Conservation (phyloP, 1,139 yeast species). For the Saccharomyces hybrid region DNA sequence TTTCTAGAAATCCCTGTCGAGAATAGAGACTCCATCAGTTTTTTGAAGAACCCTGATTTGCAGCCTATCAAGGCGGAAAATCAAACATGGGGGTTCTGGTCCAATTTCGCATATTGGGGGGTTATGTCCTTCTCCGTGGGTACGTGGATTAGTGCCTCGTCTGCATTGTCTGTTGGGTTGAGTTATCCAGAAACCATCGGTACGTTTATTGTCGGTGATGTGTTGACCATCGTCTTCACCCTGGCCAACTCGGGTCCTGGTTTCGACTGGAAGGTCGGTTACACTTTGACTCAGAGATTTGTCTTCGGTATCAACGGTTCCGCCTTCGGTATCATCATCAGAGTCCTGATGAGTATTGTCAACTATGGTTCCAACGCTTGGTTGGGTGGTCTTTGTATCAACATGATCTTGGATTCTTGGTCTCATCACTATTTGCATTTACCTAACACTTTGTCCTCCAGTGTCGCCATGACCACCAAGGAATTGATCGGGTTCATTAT, state of each 20-base stretch:
- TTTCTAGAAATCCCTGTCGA: conserved; percentile 30
- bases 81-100: conserved; percentile 38
- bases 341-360: conserved; percentile 37
- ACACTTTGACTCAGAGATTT: conserved; percentile 38
- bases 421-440: conserved; percentile 31
- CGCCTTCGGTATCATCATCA: conserved; percentile 36
- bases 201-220: conserved; percentile 37
- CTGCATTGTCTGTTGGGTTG: conserved; percentile 36
- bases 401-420: conserved; percentile 33
- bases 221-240: conserved; percentile 35
- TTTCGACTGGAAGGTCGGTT: conserved; percentile 40
- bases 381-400: conserved; percentile 36
- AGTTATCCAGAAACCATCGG: conserved; percentile 37
- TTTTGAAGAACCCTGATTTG: conserved; percentile 34
- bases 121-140: conserved; percentile 35
- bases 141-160: conserved; percentile 38
- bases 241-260: conserved; percentile 40
- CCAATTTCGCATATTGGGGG: conserved; percentile 39
- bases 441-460: conserved; percentile 32
- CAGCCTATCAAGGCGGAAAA: conserved; percentile 31
- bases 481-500: conserved; percentile 38
- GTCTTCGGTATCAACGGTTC: conserved; percentile 41
- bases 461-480: conserved; percentile 35
- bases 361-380: conserved; percentile 39
- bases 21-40: conserved; percentile 28